phyloP scores from a whole-genome alignment of 441 rosid species.

The Gossypium lobatum region DNA sequence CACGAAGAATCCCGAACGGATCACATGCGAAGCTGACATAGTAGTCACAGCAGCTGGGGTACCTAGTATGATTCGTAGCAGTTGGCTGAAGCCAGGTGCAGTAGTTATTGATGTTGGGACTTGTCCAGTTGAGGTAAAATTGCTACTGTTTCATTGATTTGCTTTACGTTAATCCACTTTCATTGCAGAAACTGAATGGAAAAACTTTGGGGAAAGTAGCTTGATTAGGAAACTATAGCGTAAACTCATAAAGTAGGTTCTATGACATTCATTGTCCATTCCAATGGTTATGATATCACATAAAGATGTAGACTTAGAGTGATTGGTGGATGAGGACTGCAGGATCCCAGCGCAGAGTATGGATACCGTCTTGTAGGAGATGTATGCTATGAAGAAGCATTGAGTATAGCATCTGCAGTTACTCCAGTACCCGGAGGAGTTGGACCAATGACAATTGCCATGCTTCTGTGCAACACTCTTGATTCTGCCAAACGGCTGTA shows the following conservation, averaged over 20 bases:
- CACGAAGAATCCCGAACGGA: conserved; percentile 56
- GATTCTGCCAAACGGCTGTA: conserved; percentile 66
- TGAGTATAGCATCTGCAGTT: conserved; percentile 64
- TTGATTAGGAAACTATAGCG: neutral
- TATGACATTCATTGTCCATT: neutral
- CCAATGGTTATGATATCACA: neutral
- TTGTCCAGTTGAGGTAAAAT: conserved; percentile 62
- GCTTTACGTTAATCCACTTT: neutral
- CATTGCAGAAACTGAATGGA: conserved; percentile 13
- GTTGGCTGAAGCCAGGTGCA: conserved; percentile 81
- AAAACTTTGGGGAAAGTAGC: conserved; percentile 6
- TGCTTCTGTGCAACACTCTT: conserved; percentile 78
- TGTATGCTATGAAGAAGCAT: conserved; percentile 75
- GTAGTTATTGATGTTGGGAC: conserved; percentile 85
- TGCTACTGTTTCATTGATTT: neutral
- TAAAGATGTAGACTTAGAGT: neutral
- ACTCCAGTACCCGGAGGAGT: conserved; percentile 96
- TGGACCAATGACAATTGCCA: conserved; percentile 86
- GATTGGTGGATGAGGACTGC: conserved; percentile 15
- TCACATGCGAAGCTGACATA: conserved; percentile 69
- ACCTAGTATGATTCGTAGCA: conserved; percentile 70
- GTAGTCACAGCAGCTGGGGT: conserved; percentile 73
- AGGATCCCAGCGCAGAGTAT: conserved; percentile 62
- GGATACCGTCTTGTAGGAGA: conserved; percentile 86
- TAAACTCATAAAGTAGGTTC: neutral